A percentile compares a stretch with the other conserved stretches of the same genome.
These are phyloP conservation scores for Cyclocybe cylindracea DNA, from an alignment of 768 basidiomycete species.

Conservation along the genomic window DNA sequence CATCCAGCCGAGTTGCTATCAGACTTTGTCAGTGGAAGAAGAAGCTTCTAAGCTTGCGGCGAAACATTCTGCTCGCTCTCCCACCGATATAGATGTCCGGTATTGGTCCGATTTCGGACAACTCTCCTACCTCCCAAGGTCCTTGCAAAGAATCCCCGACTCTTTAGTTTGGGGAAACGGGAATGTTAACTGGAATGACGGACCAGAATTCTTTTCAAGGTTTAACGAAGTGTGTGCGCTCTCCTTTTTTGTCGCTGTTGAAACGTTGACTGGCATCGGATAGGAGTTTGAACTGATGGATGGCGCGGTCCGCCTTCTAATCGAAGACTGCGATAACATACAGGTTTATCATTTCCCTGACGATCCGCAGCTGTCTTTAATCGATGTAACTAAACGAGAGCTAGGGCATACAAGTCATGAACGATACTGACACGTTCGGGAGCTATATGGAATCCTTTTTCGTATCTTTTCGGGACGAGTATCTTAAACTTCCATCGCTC, in stretches of 20 bases:
- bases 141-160: constrained; percentile 66
- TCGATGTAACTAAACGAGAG: background rate
- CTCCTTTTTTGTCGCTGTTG: background rate
- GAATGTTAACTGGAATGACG: constrained; percentile 57
- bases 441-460: constrained; percentile 63
- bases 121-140: constrained; percentile 64
- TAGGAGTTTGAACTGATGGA: constrained; percentile 73
- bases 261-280: background rate
- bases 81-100: constrained; percentile 31
- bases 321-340: constrained; percentile 75
- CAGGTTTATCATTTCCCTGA: constrained; percentile 48
- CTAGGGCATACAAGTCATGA: constrained; percentile 71
- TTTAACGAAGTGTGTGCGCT: constrained; percentile 53
- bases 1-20: constrained; percentile 58
- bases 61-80: background rate
- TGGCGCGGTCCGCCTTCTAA: constrained; percentile 59
- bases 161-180: constrained; percentile 51
- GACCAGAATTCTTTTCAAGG: constrained; percentile 50
- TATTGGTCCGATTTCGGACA: constrained; percentile 75
- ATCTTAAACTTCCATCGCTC: constrained; percentile 59
- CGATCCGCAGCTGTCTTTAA: background rate
- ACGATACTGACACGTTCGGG: constrained; percentile 65
- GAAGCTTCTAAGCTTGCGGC: background rate
- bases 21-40: constrained; percentile 37
- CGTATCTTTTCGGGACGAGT: constrained; percentile 65